A percentile compares a stretch with the other conserved stretches of the same genome.
phyloP scores from a whole-genome alignment of 768 basidiomycete species.

The Polyporus arcularius region DNA sequence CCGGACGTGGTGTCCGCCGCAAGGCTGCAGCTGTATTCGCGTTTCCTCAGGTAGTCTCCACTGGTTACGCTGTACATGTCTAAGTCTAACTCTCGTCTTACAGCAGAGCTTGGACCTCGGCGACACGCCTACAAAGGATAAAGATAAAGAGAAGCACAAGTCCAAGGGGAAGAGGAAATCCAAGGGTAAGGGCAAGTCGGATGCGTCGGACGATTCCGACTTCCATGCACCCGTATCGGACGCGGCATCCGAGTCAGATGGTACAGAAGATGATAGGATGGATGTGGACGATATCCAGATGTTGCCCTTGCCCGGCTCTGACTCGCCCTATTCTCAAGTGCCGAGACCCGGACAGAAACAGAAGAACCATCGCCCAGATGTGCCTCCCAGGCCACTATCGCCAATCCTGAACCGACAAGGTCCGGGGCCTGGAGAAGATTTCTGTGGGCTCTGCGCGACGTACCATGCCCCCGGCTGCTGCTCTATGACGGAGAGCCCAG shows the following conservation, averaged over 20 bases:
- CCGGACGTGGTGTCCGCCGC: constrained; percentile 76
- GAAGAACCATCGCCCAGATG: neutral
- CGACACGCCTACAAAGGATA: constrained; percentile 40
- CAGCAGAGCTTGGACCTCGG: constrained; percentile 33
- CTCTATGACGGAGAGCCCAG: constrained; percentile 63
- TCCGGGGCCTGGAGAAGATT: constrained; percentile 5
- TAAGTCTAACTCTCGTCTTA: constrained; percentile 16
- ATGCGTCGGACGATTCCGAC: constrained; percentile 42
- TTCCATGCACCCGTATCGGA: constrained; percentile 33
- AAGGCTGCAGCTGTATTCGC: constrained; percentile 53
- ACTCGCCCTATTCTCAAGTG: neutral
- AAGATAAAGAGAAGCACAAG: constrained; percentile 16
- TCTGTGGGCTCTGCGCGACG: constrained; percentile 65
- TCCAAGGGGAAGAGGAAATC: constrained; percentile 34
- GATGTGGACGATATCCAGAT: constrained; percentile 14
- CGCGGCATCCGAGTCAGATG: constrained; percentile 25
- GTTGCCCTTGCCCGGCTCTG: neutral
- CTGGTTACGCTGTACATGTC: constrained; percentile 10
- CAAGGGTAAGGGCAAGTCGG: constrained; percentile 29
- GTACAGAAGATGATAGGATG: constrained; percentile 6
- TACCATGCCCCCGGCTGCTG: constrained; percentile 60
- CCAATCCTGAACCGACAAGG: constrained; percentile 15
- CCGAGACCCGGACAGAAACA: neutral
- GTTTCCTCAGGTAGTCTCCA: constrained; percentile 38
- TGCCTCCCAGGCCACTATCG: constrained; percentile 1